Conservation (phyloP, 202 grass and related monocot genomes). For the Digitaria exilis region DNA sequence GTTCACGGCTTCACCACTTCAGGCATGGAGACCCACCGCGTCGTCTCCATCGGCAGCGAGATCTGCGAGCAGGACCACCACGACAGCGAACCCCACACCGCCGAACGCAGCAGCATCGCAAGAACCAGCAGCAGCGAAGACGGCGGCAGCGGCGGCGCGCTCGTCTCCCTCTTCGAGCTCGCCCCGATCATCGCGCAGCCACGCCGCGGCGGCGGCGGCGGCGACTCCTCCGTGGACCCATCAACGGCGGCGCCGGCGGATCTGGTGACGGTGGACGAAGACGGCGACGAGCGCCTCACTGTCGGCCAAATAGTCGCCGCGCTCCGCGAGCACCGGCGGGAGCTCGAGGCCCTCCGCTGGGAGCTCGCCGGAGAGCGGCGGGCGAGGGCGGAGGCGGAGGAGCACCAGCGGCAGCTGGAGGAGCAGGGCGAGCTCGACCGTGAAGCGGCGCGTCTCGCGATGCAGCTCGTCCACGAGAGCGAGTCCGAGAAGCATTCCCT, state of each 20-base stretch:
- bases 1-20: background rate
- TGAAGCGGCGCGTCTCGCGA: conserved; percentile 52
- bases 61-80: conserved; percentile 57
- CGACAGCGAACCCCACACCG: background rate
- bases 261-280: background rate
- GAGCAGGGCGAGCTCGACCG: conserved; percentile 53
- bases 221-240: too few relatives aligned
- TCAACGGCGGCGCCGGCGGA: too few relatives aligned
- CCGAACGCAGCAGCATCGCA: background rate
- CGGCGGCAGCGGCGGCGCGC: background rate
- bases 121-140: background rate
- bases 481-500: conserved; percentile 50
- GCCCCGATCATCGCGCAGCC: conserved; percentile 20
- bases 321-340: conserved; percentile 14
- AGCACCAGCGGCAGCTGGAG: conserved; percentile 41
- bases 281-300: background rate
- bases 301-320: conserved; percentile 11
- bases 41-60: conserved; percentile 58
- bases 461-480: conserved; percentile 54
- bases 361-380: conserved; percentile 35
- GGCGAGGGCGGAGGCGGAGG: conserved; percentile 22
- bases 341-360: conserved; percentile 30
- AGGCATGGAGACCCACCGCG: conserved; percentile 43
- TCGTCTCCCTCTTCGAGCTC: conserved; percentile 58
- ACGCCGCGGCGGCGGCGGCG: background rate